Base-by-base conservation (phyloP, 345 rosid genomes). In the Triadica sebifera region DNA sequence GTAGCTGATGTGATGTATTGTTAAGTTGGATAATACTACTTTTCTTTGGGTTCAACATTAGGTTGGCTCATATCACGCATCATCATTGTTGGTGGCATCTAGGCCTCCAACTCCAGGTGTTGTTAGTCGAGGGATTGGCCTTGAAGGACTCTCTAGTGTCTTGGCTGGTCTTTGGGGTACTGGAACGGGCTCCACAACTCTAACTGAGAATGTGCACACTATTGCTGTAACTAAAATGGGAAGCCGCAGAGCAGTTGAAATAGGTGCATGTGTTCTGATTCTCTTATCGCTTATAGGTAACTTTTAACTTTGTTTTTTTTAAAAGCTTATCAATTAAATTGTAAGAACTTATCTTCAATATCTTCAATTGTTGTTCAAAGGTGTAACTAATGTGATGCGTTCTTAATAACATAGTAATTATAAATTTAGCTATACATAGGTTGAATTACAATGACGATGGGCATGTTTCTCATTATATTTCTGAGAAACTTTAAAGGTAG, bases 81-180 rank as follows among this genome's bases (percentile, higher is more conserved):
- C 99, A 45, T 88, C 99, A 25, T 78, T 92, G 71, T 77, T 95
- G 82, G 96, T 87, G 84, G 95, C 99, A 73, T 89, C 96, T 4
- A 89, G 88, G 41, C 99, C 99, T 83, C 99, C 99, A 69, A 92
- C 98, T 25, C 87, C 84, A 39, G 98, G 99, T 65, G 88, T 95
- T 77, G 86, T 95, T 63, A 90, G 97, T 75, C 88, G 99, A 61
- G 99, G 90, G 24, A 93, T 95, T 69, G 99, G 99, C 77, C 95
- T 95, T 59, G 99, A 95, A 84, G 99, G 99, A 38, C 77, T 93
- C 74, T 86, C 88, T 59, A 91, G 98, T 75, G 67, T 95, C 84
- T 77, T 95, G 86, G 99, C 99, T 63, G 99, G 99, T 84, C 86
- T 95, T 15, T 95, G 99, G 98, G 99, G 99, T 25, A 93, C 89